Base-by-base conservation (phyloP, 148 eudicot species). In the Rheum nobile region DNA sequence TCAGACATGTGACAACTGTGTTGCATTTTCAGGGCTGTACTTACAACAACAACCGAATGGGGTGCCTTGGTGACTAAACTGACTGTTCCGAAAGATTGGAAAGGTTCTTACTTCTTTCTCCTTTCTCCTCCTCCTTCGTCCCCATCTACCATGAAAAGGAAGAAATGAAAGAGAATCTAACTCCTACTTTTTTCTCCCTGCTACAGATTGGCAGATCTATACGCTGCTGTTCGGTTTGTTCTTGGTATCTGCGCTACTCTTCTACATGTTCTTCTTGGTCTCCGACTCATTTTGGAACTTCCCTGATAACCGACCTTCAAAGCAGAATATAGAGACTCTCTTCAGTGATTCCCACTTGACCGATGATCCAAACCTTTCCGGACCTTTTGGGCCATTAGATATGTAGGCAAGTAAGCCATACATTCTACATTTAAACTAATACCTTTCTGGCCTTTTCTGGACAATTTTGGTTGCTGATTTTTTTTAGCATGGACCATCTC, bases 131-230 rank as follows among this genome's bases (percentile, higher is more conserved):
- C 0, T 22, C 32, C 16, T 14, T 11, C 6, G 6, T 22, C 7
- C 26, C 24, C 1, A 9, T 55, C 13, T 24, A 55, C 70, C 11
- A 16, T 28, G 0, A 65, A 65, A 65, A 24, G 0, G 9, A 14
- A 13, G 38, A 31, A 13, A 1, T 57, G 2, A 9, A 24, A 24
- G 2, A 14, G 3, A 1, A 32, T 31, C 1, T 32, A 65, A 65
- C 22, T 32, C 39, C n/a, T 65, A 21, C 22, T n/a, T 34, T 75
- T 28, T 67, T 35, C 38, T 61, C 65, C 14, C 34, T 28, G 4
- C 55, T 82, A 87, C 97, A 91, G 99, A 95, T 34, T 95, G 99
- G 97, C 99, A 95, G 80, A 85, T 95, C 71, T 95, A 95, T 76
- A 34, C 83, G 7, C 39, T 92, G 35, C 91, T 91, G 21, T 59